Percentiles rank a stretch among this genome's conserved stretches.
Evolutionary conservation across 2,329 filamentous ascomycete genomes (phyloP).

Genomic region (Colletotrichum tofieldiae): DNA sequence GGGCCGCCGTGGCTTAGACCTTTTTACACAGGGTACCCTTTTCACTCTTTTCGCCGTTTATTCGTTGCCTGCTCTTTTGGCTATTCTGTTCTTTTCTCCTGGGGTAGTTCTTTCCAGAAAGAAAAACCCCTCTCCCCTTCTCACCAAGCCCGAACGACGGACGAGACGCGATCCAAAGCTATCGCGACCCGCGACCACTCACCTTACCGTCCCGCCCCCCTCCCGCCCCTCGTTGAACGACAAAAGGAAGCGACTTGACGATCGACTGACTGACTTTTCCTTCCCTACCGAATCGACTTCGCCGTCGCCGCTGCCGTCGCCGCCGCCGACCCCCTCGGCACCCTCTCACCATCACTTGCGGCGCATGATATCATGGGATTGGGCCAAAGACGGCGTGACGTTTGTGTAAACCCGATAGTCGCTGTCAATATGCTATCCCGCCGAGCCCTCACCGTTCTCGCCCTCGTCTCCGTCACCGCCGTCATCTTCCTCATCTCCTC

Average conservation of each 20-base stretch:
- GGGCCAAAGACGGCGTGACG: constrained; percentile 35
- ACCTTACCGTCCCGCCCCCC: background rate
- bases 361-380: constrained; percentile 35
- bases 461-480: constrained; percentile 49
- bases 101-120: background rate
- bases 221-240: background rate
- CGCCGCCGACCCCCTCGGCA: background rate
- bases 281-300: background rate
- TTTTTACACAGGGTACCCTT: constrained; percentile 16
- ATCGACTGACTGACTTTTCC: background rate
- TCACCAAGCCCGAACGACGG: background rate
- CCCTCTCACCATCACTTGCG: background rate
- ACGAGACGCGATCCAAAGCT: background rate
- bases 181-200: background rate
- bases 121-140: background rate
- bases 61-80: constrained; percentile 14
- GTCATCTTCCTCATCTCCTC: constrained; percentile 53
- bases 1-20: constrained; percentile 4
- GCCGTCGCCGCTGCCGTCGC: background rate
- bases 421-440: constrained; percentile 48
- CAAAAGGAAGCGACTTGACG: background rate
- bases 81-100: constrained; percentile 7
- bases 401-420: constrained; percentile 29
- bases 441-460: constrained; percentile 48
- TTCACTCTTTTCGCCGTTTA: background rate